These are phyloP conservation scores for Incumbomyces lentus DNA, from an alignment of 2,329 filamentous ascomycete species.

Conservation along the genomic window DNA sequence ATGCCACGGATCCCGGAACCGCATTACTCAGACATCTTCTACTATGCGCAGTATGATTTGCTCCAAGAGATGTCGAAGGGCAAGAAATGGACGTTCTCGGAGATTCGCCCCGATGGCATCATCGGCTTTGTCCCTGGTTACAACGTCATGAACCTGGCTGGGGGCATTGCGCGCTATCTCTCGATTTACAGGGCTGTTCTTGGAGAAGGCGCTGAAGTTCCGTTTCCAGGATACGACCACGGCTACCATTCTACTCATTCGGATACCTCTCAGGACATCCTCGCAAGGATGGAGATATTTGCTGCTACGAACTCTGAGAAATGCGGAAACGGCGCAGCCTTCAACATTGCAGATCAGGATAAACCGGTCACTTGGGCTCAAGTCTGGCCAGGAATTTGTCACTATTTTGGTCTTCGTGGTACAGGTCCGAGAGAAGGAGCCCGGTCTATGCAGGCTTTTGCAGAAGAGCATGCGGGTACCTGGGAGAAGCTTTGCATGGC, in stretches of 20 bases:
- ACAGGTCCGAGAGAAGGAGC: slow-evolving; percentile 15
- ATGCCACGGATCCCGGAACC: slow-evolving; percentile 22
- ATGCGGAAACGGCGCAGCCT: slow-evolving; percentile 19
- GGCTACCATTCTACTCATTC: slow-evolving; percentile 20
- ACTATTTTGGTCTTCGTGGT: slow-evolving; percentile 25
- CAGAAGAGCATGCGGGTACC: slow-evolving; percentile 10
- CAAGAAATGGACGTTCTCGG: slow-evolving; percentile 27
- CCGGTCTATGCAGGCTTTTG: slow-evolving; percentile 14
- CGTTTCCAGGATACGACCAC: slow-evolving; percentile 22
- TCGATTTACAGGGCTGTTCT: slow-evolving; percentile 24
- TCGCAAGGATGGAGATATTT: slow-evolving; percentile 23
- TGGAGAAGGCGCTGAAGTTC: slow-evolving; percentile 16
- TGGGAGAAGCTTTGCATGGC: slow-evolving; percentile 15
- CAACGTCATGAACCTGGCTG: slow-evolving; percentile 23
- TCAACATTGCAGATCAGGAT: slow-evolving; percentile 24
- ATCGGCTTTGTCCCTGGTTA: slow-evolving; percentile 25
- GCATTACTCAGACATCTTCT: slow-evolving; percentile 24
- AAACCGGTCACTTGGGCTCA: slow-evolving; percentile 20
- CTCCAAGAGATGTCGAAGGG: slow-evolving; percentile 19
- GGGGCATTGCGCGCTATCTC: slow-evolving; percentile 25
- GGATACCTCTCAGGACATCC: slow-evolving; percentile 22
- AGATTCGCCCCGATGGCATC: slow-evolving; percentile 26
- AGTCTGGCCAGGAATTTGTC: slow-evolving; percentile 23
- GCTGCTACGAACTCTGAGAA: slow-evolving; percentile 21
- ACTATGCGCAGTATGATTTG: slow-evolving; percentile 23